Base-by-base conservation (phyloP, 163 green algal genomes). In the Volvox carteri region DNA sequence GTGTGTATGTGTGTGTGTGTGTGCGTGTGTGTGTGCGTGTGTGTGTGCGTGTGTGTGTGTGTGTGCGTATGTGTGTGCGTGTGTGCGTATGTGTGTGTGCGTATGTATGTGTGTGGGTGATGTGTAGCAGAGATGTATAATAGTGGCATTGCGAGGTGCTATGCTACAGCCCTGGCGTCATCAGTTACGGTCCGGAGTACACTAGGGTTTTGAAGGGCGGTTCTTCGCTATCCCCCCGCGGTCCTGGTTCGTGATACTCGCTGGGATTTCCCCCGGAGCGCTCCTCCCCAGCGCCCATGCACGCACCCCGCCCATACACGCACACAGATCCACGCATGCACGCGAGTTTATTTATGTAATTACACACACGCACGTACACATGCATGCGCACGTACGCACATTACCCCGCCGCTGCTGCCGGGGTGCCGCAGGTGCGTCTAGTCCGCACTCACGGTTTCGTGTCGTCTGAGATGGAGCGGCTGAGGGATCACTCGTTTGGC, bases 391-490 rank as follows among this genome's bases (percentile, higher is more conserved):
- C 54, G 28, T 23, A 65, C 54, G 28, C 50, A 60, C 54, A 65
- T 23, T 23, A 11, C 2, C 54, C 8, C 54, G 19, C 54, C 12
- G 16, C 16, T 16, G 12, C 19, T 23, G 25, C 54, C 54, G 19
- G 2, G 65, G 30, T 18, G 7, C 73, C 25, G 0, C 73, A 92
- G 85, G 94, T 96, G 9, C 79, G 95, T 12, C 91, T 97, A 75
- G 77, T 96, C 50, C 85, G 91, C 39, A 96, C 94, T 0, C 74
- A 95, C 48, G 94, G 95, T 42, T 97, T 93, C 62, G 86, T 92
- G 85, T 80, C 81, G 2, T 30, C 65, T 28, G 81, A 88, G 28
- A 88, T 88, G 83, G 50, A 78, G 23, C 9, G 18, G 6, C 16
- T 67, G 30, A 25, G 44, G 3, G 62, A 78, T 18, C 56, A 50